Percentiles rank a stretch among this genome's conserved stretches.
Evolutionary conservation across 352 stramenopile species (phyloP).

Genomic region (Phytophthora hibernalis): DNA sequence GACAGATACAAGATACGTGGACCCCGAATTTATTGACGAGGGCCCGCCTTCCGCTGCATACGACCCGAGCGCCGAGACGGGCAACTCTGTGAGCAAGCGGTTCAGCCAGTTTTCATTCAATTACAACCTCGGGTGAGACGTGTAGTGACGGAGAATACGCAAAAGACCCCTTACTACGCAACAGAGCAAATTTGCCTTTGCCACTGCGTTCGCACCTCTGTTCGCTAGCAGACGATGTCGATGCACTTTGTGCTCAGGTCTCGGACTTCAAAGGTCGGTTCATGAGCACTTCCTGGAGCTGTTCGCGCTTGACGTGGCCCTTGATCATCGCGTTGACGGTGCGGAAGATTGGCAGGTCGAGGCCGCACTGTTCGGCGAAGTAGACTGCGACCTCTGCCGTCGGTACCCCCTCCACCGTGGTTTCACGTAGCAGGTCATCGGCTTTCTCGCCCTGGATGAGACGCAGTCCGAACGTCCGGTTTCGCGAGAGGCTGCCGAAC

Average conservation of each 20-base stretch:
- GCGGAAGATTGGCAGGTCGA: slow-evolving; percentile 93
- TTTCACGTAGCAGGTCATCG: slow-evolving; percentile 93
- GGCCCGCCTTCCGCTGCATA: slow-evolving; percentile 82
- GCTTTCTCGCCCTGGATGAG: slow-evolving; percentile 93
- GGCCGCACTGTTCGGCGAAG: slow-evolving; percentile 90
- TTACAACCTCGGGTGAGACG: slow-evolving; percentile 68
- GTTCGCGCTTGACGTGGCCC: slow-evolving; percentile 73
- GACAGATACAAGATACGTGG: slow-evolving; percentile 90
- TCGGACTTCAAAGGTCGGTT: slow-evolving; percentile 84
- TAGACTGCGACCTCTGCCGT: slow-evolving; percentile 94
- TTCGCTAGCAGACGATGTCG: too few relatives aligned
- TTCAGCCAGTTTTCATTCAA: slow-evolving; percentile 94
- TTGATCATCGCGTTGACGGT: slow-evolving; percentile 90
- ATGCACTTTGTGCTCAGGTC: slow-evolving; percentile 41
- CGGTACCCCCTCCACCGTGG: slow-evolving; percentile 95
- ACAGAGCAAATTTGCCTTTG: slow-evolving; percentile 18
- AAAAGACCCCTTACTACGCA: slow-evolving; percentile 19
- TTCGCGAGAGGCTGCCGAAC: slow-evolving; percentile 96
- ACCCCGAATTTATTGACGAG: slow-evolving; percentile 90
- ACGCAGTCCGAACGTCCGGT: slow-evolving; percentile 94
- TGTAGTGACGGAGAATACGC: slow-evolving; percentile 25
- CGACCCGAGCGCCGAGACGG: slow-evolving; percentile 66
- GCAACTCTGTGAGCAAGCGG: slow-evolving; percentile 80
- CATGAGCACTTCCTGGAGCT: slow-evolving; percentile 81
- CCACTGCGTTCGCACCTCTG: too few relatives aligned